A percentile compares a stretch with the other conserved stretches of the same genome.
Conservation (phyloP, 768 basidiomycete genomes). For the Paxillus rubicundulus region DNA sequence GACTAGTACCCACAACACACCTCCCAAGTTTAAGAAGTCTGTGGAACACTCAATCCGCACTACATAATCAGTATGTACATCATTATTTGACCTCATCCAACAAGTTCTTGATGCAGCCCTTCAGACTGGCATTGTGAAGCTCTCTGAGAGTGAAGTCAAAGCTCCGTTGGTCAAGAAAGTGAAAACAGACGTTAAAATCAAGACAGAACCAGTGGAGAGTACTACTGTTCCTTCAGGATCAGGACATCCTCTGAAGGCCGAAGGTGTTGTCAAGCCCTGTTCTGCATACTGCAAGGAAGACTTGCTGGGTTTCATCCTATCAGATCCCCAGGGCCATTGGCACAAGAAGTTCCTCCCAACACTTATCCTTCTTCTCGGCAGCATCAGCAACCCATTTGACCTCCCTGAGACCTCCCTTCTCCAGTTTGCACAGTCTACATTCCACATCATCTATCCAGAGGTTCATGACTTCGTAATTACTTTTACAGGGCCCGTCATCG, state of each 20-base stretch:
- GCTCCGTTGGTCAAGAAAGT: not conserved
- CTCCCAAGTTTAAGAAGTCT: conserved; percentile 46
- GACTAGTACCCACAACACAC: too few relatives aligned
- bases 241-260: not conserved
- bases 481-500: not conserved
- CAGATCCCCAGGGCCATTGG: not conserved
- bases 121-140: not conserved
- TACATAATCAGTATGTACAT: too few relatives aligned
- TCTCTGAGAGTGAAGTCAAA: not conserved
- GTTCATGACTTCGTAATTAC: not conserved
- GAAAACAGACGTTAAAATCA: not conserved
- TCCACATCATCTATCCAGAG: not conserved
- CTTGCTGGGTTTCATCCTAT: not conserved
- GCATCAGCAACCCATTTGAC: too few relatives aligned
- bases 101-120: conserved; percentile 14
- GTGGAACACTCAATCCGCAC: conserved; percentile 55
- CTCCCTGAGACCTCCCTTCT: not conserved
- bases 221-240: not conserved
- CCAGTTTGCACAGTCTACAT: not conserved
- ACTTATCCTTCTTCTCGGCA: too few relatives aligned
- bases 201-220: not conserved
- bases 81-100: too few relatives aligned
- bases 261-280: not conserved
- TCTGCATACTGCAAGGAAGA: not conserved
- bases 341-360: too few relatives aligned